A percentile compares a stretch with the other conserved stretches of the same genome.
These are phyloP conservation scores for Malus hybrid DNA, from an alignment of 331 rosid genomes.

Conservation along the genomic window DNA sequence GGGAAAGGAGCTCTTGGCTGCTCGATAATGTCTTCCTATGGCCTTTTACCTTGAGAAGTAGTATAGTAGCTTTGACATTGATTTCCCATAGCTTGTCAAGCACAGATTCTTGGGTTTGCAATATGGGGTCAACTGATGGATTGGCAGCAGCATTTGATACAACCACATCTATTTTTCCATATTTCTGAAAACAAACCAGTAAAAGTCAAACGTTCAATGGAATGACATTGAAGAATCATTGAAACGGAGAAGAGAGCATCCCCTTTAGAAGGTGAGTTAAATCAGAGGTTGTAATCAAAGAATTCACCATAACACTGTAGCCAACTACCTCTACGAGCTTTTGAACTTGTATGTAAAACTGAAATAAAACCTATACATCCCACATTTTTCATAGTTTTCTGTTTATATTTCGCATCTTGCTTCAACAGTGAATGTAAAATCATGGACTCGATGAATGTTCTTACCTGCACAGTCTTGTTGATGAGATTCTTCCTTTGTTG, in stretches of 20 bases:
- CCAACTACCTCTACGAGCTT: too few species aligned
- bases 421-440: too few species aligned
- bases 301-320: too few species aligned
- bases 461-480: constrained; percentile 62
- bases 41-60: constrained; percentile 63
- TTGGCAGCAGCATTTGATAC: constrained; percentile 95
- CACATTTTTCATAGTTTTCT: too few species aligned
- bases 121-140: constrained; percentile 62
- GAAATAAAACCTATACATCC: too few species aligned
- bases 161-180: constrained; percentile 78
- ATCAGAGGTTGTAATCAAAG: too few species aligned
- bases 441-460: background rate
- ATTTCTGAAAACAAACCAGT: constrained; percentile 50
- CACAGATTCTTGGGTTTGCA: constrained; percentile 54
- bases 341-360: too few species aligned
- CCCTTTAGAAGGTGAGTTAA: too few species aligned
- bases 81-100: constrained; percentile 95
- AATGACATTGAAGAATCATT: constrained; percentile 1
- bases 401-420: too few species aligned
- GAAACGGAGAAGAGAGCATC: background rate
- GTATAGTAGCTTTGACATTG: constrained; percentile 89
- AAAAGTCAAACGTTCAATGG: constrained; percentile 6
- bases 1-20: background rate
- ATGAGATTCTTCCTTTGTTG: constrained; percentile 76
- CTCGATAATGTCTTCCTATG: background rate